Base-by-base conservation (phyloP, 176 grass and related monocot species). In the Aegilops umbellulata region DNA sequence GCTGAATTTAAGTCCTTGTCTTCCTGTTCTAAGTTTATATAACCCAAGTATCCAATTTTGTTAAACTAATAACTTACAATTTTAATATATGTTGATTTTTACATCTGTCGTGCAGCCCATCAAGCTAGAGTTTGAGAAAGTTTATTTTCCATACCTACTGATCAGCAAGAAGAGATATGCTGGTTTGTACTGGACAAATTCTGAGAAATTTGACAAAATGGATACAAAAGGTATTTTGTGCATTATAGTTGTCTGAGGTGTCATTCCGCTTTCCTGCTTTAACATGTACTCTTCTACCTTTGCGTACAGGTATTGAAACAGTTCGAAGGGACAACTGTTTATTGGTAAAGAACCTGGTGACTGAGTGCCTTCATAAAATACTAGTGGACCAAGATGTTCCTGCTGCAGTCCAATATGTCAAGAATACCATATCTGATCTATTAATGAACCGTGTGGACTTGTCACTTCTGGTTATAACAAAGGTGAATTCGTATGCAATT, bases 101-200 rank as follows among this genome's bases (percentile, higher is more conserved):
- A 69, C 23, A 81, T 80, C 30, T 63, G 15, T 32, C 34, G 64
- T 92, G 70, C 90, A 98, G 96, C 96, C 96, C 26, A 98, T 98
- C 78, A 98, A 95, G 67, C 84, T 98, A 64, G 96, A 98, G 70
- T 98, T 98, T 90, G 96, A 98, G 88, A 98, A 98, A 73, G 85
- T 98, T 29, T 98, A 98, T 69, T 98, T 93, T 84, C 96, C 96
- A 32, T 98, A 92, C 53, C 82, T 98, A 74, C 80, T 98, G 84
- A 98, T 98, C 83, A 98, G 96, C 92, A 98, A 98, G 92, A 95
- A 98, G 93, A 95, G 96, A 95, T 98, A 98, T 90, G 96, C 96
- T 77, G 96, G 96, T 65, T 95, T 98, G 82, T 98, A 95, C 81
- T 98, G 96, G 96, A 88, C 96, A 72, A 98, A 98, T 87, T 86